Evolutionary conservation across 345 rosid genomes (phyloP).

Genomic region (Punica granatum): DNA sequence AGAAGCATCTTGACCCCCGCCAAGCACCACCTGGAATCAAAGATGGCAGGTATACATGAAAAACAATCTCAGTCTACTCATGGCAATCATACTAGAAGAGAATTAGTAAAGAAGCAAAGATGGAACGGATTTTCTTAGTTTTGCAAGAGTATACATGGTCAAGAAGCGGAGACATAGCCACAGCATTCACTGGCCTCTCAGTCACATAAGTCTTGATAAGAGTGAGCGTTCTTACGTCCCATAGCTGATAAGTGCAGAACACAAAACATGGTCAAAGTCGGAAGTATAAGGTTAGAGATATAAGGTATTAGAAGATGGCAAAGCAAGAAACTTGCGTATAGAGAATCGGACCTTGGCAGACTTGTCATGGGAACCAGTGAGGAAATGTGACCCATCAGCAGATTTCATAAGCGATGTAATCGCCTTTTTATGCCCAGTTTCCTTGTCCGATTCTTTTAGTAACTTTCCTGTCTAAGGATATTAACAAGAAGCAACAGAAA

Average conservation of each 20-base stretch:
- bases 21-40: constrained; percentile 71
- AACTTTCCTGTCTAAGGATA: constrained; percentile 72
- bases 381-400: constrained; percentile 75
- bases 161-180: constrained; percentile 90
- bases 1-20: constrained; percentile 99
- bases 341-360: constrained; percentile 67
- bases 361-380: constrained; percentile 89
- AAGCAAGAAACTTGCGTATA: not conserved
- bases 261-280: no score
- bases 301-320: not conserved
- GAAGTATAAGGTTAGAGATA: no score
- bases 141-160: constrained; percentile 57
- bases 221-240: constrained; percentile 81
- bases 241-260: constrained; percentile 47
- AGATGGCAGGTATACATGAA: not conserved
- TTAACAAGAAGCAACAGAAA: constrained; percentile 2
- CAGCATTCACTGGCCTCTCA: constrained; percentile 93
- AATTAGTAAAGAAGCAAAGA: not conserved
- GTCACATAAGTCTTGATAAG: constrained; percentile 84
- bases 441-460: constrained; percentile 58
- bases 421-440: constrained; percentile 75
- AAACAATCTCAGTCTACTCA: not conserved
- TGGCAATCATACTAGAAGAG: not conserved
- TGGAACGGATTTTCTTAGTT: not conserved
- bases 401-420: constrained; percentile 78